phyloP scores from a whole-genome alignment of 352 stramenopile genomes.

The Globisporangium orthogonon region DNA sequence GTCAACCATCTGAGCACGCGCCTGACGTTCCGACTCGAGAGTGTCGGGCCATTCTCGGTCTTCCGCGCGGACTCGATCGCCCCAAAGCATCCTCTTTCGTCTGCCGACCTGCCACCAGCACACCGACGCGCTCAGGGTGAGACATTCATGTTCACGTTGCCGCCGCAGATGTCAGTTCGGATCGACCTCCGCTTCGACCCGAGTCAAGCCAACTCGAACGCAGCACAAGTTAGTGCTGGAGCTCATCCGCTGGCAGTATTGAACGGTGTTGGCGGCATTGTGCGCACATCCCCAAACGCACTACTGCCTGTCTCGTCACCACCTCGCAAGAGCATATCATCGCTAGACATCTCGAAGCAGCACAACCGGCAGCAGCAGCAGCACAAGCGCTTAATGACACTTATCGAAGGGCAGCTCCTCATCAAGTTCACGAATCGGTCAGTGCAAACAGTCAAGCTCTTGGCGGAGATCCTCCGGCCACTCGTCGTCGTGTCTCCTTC shows the following conservation, averaged over 20 bases:
- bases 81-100: conserved; percentile 50
- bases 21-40: conserved; percentile 68
- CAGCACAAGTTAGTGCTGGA: not conserved
- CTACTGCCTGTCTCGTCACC: not conserved
- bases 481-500: conserved; percentile 58
- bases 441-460: conserved; percentile 50
- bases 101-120: conserved; percentile 38
- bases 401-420: conserved; percentile 41
- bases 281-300: not conserved
- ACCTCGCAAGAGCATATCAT: not conserved
- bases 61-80: conserved; percentile 57
- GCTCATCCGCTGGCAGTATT: not conserved
- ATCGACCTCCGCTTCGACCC: conserved; percentile 59
- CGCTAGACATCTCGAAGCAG: not conserved
- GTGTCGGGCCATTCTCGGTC: conserved; percentile 51
- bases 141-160: conserved; percentile 64
- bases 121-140: conserved; percentile 55
- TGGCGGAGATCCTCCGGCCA: conserved; percentile 37
- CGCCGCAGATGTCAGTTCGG: conserved; percentile 58
- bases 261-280: not conserved
- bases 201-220: conserved; percentile 1
- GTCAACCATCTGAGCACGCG: conserved; percentile 52
- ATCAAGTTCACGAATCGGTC: conserved; percentile 67
- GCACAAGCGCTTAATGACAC: conserved; percentile 15
- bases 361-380: not conserved